These are phyloP conservation scores for Aspergillus fischeri DNA, from an alignment of 2,329 filamentous ascomycete species.

Conservation along the genomic window DNA sequence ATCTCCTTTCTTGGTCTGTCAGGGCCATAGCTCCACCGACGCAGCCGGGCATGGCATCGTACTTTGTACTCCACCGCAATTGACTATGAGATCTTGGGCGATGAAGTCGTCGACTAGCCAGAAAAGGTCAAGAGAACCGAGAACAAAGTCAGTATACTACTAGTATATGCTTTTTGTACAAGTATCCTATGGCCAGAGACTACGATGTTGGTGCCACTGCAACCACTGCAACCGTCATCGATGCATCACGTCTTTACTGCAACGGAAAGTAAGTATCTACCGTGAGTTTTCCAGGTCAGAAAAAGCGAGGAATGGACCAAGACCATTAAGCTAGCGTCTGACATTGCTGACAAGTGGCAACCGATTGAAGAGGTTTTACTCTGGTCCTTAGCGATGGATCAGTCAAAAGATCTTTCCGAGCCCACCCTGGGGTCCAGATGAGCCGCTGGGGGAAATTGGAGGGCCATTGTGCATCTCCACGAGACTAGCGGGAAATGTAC, in stretches of 20 bases:
- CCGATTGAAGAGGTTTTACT: no score
- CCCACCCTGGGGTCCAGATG: background rate
- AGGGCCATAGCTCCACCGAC: background rate
- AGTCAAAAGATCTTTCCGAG: background rate
- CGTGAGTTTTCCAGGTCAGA: background rate
- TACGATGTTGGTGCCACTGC: background rate
- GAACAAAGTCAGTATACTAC: background rate
- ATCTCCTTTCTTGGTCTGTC: background rate
- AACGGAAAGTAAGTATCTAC: no score
- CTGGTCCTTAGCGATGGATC: background rate
- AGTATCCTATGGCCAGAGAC: background rate
- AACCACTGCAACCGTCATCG: background rate
- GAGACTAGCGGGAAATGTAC: no score
- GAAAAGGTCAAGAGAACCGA: background rate
- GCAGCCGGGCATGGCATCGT: no score
- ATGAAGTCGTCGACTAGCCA: no score
- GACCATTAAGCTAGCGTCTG: background rate
- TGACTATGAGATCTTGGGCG: no score
- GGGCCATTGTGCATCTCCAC: no score
- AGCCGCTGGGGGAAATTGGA: background rate
- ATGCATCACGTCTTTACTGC: background rate
- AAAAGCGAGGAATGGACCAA: background rate
- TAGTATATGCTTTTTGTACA: no score
- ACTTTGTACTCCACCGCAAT: no score
- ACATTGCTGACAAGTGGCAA: no score